A percentile compares a stretch with the other conserved stretches of the same genome.
Conservation (phyloP, 352 stramenopile species). For the Pythium chondricola region DNA sequence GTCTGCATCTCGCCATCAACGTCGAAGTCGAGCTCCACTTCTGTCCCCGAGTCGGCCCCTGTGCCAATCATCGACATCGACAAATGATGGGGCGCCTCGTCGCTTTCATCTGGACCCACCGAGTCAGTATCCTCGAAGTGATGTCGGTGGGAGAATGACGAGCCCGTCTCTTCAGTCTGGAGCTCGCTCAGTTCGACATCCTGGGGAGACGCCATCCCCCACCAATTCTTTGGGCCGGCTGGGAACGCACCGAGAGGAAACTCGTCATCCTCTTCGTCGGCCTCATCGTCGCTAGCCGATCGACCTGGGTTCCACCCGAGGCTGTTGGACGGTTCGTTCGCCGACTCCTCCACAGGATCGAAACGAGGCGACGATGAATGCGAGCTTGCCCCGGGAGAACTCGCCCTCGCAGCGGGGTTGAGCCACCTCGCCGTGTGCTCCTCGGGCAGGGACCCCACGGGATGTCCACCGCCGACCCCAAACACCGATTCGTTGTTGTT, state of each 20-base stretch:
- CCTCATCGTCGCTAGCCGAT: slow-evolving; percentile 19
- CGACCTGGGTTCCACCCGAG: not conserved
- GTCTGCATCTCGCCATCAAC: slow-evolving; percentile 70
- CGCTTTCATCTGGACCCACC: slow-evolving; percentile 11
- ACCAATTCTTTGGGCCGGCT: slow-evolving; percentile 69
- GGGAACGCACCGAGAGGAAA: slow-evolving; percentile 50
- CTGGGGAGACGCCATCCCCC: slow-evolving; percentile 40
- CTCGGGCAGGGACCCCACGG: slow-evolving; percentile 32
- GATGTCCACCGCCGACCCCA: slow-evolving; percentile 15
- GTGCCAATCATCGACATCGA: slow-evolving; percentile 81
- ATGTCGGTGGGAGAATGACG: slow-evolving; percentile 56
- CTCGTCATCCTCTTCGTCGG: slow-evolving; percentile 33
- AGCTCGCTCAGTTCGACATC: slow-evolving; percentile 73
- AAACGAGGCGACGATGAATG: slow-evolving; percentile 26
- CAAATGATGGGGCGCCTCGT: slow-evolving; percentile 37
- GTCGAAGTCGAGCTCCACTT: slow-evolving; percentile 80
- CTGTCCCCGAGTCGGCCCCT: slow-evolving; percentile 59
- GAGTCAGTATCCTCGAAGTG: slow-evolving; percentile 44
- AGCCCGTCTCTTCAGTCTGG: slow-evolving; percentile 70
- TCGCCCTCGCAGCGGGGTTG: slow-evolving; percentile 10
- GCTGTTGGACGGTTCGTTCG: slow-evolving; percentile 4
- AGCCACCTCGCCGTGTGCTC: slow-evolving; percentile 69
- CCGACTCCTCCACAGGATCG: slow-evolving; percentile 45
- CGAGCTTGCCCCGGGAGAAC: slow-evolving; percentile 9
- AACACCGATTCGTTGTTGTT: not conserved